A percentile compares a stretch with the other conserved stretches of the same genome.
Conservation (phyloP, 192 early-diverging fungal genomes). For the Irineochytrium annulatum region DNA sequence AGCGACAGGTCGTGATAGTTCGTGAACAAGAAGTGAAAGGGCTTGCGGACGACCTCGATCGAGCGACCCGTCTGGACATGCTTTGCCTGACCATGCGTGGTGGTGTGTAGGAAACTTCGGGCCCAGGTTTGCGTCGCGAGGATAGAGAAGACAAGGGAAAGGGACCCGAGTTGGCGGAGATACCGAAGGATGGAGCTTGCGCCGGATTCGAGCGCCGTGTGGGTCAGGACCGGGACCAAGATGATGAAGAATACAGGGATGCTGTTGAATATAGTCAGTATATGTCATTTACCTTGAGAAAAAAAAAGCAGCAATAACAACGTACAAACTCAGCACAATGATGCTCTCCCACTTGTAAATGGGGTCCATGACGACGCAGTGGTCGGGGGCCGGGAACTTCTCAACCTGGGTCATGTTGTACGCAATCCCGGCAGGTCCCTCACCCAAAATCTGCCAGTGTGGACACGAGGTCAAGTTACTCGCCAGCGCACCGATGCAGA, state of each 20-base stretch:
- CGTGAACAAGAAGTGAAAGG: neutral
- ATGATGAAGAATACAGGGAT: conserved; percentile 24
- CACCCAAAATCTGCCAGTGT: conserved; percentile 4
- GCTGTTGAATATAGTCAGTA: too few relatives aligned
- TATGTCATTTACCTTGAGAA: too few relatives aligned
- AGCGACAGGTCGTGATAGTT: conserved; percentile 7
- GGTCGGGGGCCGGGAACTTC: neutral
- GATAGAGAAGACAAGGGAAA: conserved; percentile 80
- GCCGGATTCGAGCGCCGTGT: conserved; percentile 18
- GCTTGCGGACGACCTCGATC: neutral
- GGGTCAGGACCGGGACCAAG: conserved; percentile 12
- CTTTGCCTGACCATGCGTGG: conserved; percentile 2
- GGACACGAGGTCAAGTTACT: conserved; percentile 13
- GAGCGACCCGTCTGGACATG: conserved; percentile 2
- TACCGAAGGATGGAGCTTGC: conserved; percentile 2
- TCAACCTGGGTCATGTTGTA: conserved; percentile 13
- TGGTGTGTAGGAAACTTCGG: conserved; percentile 3
- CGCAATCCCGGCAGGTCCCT: too few relatives aligned
- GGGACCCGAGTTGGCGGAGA: conserved; percentile 35
- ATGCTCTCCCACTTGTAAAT: conserved; percentile 15
- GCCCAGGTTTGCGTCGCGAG: conserved; percentile 66
- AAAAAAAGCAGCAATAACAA: too few relatives aligned
- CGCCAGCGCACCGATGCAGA: conserved; percentile 12
- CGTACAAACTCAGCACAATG: conserved; percentile 18
- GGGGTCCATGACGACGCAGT: conserved; percentile 4